A percentile compares a stretch with the other conserved stretches of the same genome.
These are phyloP conservation scores for Cryptococcus wingfieldii DNA, from an alignment of 1,284 basidiomycete genomes.

Conservation along the genomic window DNA sequence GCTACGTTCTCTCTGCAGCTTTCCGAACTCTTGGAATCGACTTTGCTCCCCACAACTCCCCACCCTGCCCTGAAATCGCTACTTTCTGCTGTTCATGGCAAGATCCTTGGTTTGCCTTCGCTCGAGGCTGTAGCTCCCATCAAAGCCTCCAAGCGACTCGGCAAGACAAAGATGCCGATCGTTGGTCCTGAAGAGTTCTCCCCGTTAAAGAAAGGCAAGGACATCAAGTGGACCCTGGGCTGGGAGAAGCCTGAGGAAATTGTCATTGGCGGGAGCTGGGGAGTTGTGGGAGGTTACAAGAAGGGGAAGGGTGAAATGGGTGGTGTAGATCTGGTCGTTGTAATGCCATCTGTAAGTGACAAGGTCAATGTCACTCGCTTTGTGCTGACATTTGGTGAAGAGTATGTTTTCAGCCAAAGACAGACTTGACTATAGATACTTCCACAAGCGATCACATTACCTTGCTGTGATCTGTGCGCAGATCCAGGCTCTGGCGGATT, in stretches of 20 bases:
- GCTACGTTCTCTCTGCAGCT: slow-evolving; percentile 55
- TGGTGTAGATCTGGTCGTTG: slow-evolving; percentile 74
- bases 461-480: slow-evolving; percentile 72
- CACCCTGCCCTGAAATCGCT: slow-evolving; percentile 59
- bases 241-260: slow-evolving; percentile 54
- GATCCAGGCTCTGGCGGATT: slow-evolving; percentile 52
- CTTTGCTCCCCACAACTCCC: slow-evolving; percentile 57
- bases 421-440: slow-evolving; percentile 81
- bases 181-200: slow-evolving; percentile 54
- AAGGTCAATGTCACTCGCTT: neutral
- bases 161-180: slow-evolving; percentile 50
- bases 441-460: slow-evolving; percentile 90
- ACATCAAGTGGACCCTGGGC: slow-evolving; percentile 70
- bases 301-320: slow-evolving; percentile 55
- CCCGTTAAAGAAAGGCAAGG: slow-evolving; percentile 63
- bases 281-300: slow-evolving; percentile 59
- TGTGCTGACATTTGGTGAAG: slow-evolving; percentile 9
- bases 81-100: slow-evolving; percentile 71
- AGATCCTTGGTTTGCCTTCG: slow-evolving; percentile 54
- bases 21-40: slow-evolving; percentile 70
- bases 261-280: slow-evolving; percentile 51
- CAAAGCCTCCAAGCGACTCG: slow-evolving; percentile 62
- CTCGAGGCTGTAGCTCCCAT: slow-evolving; percentile 59
- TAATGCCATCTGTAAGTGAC: slow-evolving; percentile 73
- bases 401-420: slow-evolving; percentile 89